Percentiles rank a stretch among this genome's conserved stretches.
These are phyloP conservation scores for Phytophthora pluvialis DNA, from an alignment of 352 stramenopile genomes.

Conservation along the genomic window DNA sequence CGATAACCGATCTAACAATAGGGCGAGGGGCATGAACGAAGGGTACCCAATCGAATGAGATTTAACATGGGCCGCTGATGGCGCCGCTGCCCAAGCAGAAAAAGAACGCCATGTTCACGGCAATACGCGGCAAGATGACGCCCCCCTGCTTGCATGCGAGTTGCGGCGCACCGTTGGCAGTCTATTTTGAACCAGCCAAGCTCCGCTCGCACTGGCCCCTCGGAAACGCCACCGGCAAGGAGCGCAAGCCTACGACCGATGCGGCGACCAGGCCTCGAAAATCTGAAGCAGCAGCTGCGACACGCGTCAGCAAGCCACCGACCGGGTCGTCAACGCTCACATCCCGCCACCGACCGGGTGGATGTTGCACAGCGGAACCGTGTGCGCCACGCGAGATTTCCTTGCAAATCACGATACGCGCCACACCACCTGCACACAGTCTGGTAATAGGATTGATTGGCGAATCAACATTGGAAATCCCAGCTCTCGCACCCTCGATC, in stretches of 20 bases:
- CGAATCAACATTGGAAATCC: constrained; percentile 21
- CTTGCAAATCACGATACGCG: constrained; percentile 12
- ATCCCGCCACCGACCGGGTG: neutral
- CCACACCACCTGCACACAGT: constrained; percentile 14
- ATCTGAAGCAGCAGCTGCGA: constrained; percentile 25
- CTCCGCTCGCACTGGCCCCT: neutral
- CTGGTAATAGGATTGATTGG: constrained; percentile 17
- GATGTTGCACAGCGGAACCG: neutral
- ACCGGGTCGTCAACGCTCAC: neutral
- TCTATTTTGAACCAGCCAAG: neutral
- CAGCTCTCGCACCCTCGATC: constrained; percentile 6
- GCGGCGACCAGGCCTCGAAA: constrained; percentile 20
- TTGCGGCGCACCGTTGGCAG: neutral
- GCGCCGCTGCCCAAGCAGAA: constrained; percentile 7
- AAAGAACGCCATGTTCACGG: constrained; percentile 26
- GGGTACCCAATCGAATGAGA: constrained; percentile 25
- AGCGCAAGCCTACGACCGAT: constrained; percentile 27
- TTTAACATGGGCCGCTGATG: constrained; percentile 17
- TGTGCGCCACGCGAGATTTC: constrained; percentile 24
- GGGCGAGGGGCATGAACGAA: constrained; percentile 1
- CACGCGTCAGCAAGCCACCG: constrained; percentile 25
- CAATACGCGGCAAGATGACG: constrained; percentile 15
- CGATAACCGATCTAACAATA: constrained; percentile 16
- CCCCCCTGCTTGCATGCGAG: neutral
- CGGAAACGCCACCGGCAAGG: neutral